These are phyloP conservation scores for Kazachstania sp. DNA, from an alignment of 1,139 yeast species.

Conservation along the genomic window DNA sequence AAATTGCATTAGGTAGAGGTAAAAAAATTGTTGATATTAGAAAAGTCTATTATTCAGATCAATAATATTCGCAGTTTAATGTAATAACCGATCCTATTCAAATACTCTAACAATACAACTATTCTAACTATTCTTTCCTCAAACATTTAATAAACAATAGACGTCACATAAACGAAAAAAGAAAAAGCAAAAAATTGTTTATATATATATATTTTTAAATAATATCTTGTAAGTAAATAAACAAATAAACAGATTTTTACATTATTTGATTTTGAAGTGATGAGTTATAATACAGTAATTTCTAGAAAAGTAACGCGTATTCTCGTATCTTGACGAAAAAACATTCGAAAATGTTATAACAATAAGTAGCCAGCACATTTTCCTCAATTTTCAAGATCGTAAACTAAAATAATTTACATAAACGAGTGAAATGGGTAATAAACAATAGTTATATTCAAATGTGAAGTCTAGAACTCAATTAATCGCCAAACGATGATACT, in stretches of 20 bases:
- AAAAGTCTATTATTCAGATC: constrained; percentile 66
- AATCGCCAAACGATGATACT: too few relatives aligned
- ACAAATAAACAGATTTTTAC: background rate
- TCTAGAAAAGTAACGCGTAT: too few relatives aligned
- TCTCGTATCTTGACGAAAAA: too few relatives aligned
- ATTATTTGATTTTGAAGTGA: background rate
- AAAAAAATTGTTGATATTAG: constrained; percentile 91
- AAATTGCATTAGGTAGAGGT: constrained; percentile 87
- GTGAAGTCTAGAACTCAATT: too few relatives aligned
- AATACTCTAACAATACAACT: background rate
- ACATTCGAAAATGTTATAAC: too few relatives aligned
- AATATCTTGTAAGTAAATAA: background rate
- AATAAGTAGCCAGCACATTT: too few relatives aligned
- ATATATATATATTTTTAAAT: background rate
- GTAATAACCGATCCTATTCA: background rate
- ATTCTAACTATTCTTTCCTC: background rate
- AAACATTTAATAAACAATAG: background rate
- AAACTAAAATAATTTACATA: too few relatives aligned
- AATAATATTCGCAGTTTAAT: background rate
- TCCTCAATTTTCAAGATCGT: too few relatives aligned
- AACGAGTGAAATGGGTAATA: too few relatives aligned
- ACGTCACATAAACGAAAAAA: background rate
- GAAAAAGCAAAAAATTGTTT: background rate
- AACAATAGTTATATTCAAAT: too few relatives aligned
- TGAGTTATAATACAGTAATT: too few relatives aligned